Percentiles rank a stretch among this genome's conserved stretches.
Conservation (phyloP, 164 flowering plant species). For the Macadamia tetraphylla region DNA sequence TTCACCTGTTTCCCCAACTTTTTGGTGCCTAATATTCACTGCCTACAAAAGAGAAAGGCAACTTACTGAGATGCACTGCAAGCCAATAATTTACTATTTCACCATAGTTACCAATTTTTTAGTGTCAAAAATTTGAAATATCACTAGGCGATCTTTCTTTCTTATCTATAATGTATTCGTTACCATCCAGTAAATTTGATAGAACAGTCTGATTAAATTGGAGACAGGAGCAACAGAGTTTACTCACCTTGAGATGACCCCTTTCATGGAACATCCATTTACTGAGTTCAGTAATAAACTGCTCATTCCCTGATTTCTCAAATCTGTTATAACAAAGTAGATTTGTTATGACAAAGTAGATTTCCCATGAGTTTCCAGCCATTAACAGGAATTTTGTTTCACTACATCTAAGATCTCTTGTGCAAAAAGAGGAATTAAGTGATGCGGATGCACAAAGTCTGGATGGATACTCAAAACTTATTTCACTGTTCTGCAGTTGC, state of each 20-base stretch:
- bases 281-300: conserved; percentile 85
- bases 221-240: neutral
- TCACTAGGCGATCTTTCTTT: neutral
- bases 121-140: too few relatives aligned
- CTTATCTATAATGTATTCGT: neutral
- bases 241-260: conserved; percentile 88
- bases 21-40: conserved; percentile 57
- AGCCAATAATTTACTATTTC: too few relatives aligned
- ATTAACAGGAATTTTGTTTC: neutral
- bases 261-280: conserved; percentile 99
- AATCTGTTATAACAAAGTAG: conserved; percentile 43
- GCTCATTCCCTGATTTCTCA: conserved; percentile 91
- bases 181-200: neutral
- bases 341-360: conserved; percentile 5
- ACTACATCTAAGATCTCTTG: neutral
- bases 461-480: too few relatives aligned
- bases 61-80: neutral
- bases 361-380: conserved; percentile 8
- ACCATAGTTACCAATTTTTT: too few relatives aligned
- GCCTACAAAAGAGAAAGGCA: conserved; percentile 31
- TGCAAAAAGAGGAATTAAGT: neutral
- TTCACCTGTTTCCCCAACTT: conserved; percentile 61
- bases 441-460: too few relatives aligned
- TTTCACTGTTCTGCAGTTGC: too few relatives aligned
- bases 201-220: neutral